Base-by-base conservation (phyloP, 2,329 filamentous ascomycete genomes). In the Cadophora sp. region DNA sequence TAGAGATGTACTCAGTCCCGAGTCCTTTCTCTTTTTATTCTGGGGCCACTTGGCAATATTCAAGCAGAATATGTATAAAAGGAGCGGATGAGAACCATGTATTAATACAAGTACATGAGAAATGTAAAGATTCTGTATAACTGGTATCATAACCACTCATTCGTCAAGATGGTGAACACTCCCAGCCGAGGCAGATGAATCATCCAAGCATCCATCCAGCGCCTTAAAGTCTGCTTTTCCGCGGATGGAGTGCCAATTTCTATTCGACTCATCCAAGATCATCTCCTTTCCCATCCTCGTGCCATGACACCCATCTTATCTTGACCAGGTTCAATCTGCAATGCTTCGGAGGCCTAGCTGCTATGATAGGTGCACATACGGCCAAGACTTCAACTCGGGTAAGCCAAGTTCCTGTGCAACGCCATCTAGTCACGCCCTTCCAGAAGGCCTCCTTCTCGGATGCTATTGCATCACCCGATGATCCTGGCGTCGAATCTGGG, bases 1-100 rank as follows among this genome's bases (percentile, higher is more conserved):
- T 87, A 82, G 73, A 69, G 11, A 24, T 19, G 14, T 43, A 37
- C 29, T 34, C 16, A 31, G 6, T 12, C 37, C 12, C 7, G 22
- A n/a, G n/a, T 65, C 8, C 37, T 43, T 48, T 56, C 4, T 22
- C 14, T 34, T 26, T 12, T 9, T 22, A 24, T 14, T 63, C 7
- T 64, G 26, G 27, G 14, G 31, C 19, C 34, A 9, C 27, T 22
- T 53, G 26, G 27, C 53, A 59, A n/a, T 56, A 55, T 26, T 9
- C 22, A 26, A 37, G 31, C 19, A 16, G 4, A 26, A 2, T n/a
- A 55, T 61, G 43, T 61, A 61, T 34, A 65, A 60, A 63, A 63
- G 60, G 27, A 26, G 24, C 12, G 11, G n/a, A 2, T 29, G 46
- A 63, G 46, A 53, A 12, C 19, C 46, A 43, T 59, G 34, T 40